Percentiles rank a stretch among this genome's conserved stretches.
phyloP scores from a whole-genome alignment of 2,329 filamentous ascomycete genomes.

The Pseudogymnoascus verrucosus region DNA sequence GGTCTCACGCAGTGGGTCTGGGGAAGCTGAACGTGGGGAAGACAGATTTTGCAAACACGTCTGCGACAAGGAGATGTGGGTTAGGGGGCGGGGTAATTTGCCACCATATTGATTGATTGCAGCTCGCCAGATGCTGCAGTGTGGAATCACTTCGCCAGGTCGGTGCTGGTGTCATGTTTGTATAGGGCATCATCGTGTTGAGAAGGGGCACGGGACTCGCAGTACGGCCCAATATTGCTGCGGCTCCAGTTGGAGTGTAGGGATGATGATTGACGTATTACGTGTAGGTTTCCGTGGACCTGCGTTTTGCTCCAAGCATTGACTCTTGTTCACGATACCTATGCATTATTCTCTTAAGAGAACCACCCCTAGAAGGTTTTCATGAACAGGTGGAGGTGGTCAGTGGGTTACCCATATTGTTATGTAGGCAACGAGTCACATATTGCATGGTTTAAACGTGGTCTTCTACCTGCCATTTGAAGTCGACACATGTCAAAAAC shows the following conservation, averaged over 20 bases:
- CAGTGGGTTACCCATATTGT: neutral
- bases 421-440: neutral
- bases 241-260: neutral
- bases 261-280: neutral
- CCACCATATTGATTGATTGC: conserved; percentile 3
- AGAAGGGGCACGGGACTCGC: neutral
- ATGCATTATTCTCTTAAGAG: neutral
- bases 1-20: neutral
- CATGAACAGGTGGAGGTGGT: neutral
- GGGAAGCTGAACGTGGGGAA: neutral
- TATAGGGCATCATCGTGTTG: neutral
- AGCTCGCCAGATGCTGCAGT: neutral
- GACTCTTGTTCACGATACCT: neutral
- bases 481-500: neutral
- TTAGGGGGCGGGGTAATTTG: conserved; percentile 4
- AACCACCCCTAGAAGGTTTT: neutral
- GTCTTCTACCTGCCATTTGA: neutral
- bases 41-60: neutral
- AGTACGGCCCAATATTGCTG: neutral
- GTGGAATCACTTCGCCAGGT: neutral
- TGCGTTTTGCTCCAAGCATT: neutral
- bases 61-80: neutral
- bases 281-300: neutral
- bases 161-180: neutral
- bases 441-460: neutral